Evolutionary conservation across 352 stramenopile genomes (phyloP).

Genomic region (Phytopythium mirpurense): DNA sequence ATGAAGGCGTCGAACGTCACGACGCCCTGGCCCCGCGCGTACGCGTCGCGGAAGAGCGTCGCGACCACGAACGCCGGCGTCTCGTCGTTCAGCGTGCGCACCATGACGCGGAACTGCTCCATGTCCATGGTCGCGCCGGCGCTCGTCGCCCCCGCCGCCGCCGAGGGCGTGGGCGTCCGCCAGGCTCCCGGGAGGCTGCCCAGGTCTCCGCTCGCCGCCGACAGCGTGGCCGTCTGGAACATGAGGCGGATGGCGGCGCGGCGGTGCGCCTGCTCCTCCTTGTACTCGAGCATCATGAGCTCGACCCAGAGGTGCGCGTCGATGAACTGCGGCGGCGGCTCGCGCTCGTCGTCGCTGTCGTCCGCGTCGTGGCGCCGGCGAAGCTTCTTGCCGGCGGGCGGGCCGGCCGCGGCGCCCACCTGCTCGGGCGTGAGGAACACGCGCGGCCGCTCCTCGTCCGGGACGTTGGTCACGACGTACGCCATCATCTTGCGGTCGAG

Average conservation of each 20-base stretch:
- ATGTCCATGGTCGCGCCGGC: conserved; percentile 78
- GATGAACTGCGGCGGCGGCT: conserved; percentile 37
- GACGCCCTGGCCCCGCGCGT: conserved; percentile 53
- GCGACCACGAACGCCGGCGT: conserved; percentile 58
- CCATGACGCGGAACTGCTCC: conserved; percentile 88
- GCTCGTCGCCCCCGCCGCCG: conserved; percentile 8
- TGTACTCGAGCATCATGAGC: conserved; percentile 90
- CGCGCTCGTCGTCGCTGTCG: conserved; percentile 11
- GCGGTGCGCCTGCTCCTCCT: conserved; percentile 89
- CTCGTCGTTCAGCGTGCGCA: conserved; percentile 77
- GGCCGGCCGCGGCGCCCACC: conserved; percentile 5
- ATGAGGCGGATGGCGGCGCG: conserved; percentile 87
- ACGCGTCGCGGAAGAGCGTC: conserved; percentile 59
- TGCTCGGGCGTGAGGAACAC: conserved; percentile 35
- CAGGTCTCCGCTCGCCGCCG: conserved; percentile 17
- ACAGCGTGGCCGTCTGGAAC: conserved; percentile 85
- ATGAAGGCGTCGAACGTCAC: conserved; percentile 90
- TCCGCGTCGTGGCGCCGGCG: conserved; percentile 1
- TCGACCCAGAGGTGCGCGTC: conserved; percentile 79
- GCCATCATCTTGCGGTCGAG: conserved; percentile 66
- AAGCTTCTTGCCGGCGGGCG: conserved; percentile 9
- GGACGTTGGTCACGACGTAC: conserved; percentile 61
- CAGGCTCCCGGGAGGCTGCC: conserved; percentile 6
- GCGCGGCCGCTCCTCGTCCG: conserved; percentile 41
- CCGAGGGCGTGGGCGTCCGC: background rate